Evolutionary conservation across 768 basidiomycete species (phyloP).

Genomic region (Sporobolomyces pararoseus): DNA sequence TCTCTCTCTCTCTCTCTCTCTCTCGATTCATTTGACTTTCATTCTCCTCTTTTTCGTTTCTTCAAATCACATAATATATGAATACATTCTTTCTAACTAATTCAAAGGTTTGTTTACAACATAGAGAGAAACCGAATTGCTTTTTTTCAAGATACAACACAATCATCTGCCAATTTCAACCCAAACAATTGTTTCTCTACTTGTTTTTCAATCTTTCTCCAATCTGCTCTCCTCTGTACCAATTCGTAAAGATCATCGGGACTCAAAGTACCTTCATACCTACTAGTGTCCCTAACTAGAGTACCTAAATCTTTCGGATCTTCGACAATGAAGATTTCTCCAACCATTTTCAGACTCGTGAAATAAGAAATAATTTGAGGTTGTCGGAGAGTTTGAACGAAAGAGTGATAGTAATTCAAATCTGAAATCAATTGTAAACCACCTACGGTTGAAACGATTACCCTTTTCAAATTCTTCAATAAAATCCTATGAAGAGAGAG

Average conservation of each 20-base stretch:
- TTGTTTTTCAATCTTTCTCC: constrained; percentile 96
- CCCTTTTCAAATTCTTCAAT: constrained; percentile 93
- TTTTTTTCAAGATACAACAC: constrained; percentile 16
- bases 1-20: too few species aligned
- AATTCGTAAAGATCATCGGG: constrained; percentile 98
- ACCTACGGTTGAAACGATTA: constrained; percentile 89
- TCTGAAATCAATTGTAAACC: constrained; percentile 96
- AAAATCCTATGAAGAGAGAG: constrained; percentile 62
- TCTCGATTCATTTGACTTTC: too few species aligned
- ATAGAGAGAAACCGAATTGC: too few species aligned
- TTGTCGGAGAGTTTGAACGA: constrained; percentile 81
- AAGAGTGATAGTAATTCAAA: constrained; percentile 85
- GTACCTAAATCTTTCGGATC: constrained; percentile 82
- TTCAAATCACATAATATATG: too few species aligned
- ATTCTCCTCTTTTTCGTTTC: too few species aligned
- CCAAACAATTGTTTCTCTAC: constrained; percentile 56
- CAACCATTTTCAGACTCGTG: constrained; percentile 91
- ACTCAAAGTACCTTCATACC: constrained; percentile 90
- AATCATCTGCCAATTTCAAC: constrained; percentile 32
- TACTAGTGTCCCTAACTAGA: constrained; percentile 88
- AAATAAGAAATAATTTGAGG: constrained; percentile 82
- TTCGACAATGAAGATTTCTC: constrained; percentile 89
- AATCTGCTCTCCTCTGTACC: constrained; percentile 56
- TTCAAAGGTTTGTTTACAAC: too few species aligned
- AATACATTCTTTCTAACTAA: too few species aligned